These are phyloP conservation scores for Candida vaughaniae DNA, from an alignment of 805 yeast genomes.

Conservation along the genomic window DNA sequence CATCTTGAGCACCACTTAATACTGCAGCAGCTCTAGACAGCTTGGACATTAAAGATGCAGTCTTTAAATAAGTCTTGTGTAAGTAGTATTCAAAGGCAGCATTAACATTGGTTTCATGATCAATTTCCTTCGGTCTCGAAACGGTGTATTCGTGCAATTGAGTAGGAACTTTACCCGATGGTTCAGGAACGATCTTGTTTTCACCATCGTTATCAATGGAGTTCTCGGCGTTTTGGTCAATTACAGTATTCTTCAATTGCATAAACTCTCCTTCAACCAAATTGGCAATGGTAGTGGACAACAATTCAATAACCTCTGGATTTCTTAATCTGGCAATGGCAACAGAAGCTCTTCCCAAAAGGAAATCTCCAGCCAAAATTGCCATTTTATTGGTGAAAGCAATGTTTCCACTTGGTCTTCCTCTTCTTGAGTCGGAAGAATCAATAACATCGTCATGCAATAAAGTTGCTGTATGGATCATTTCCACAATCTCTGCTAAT, in stretches of 20 bases:
- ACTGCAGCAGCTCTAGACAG: slow-evolving; percentile 92
- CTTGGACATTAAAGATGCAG: slow-evolving; percentile 92
- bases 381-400: slow-evolving; percentile 98
- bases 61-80: slow-evolving; percentile 92
- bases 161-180: slow-evolving; percentile 65
- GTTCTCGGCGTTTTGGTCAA: slow-evolving; percentile 45
- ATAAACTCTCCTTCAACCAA: slow-evolving; percentile 97
- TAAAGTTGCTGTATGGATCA: slow-evolving; percentile 96
- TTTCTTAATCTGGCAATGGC: slow-evolving; percentile 90
- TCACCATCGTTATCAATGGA: slow-evolving; percentile 50
- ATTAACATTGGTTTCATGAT: slow-evolving; percentile 65
- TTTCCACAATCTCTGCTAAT: slow-evolving; percentile 94
- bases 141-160: slow-evolving; percentile 59
- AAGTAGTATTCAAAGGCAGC: slow-evolving; percentile 95
- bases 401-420: slow-evolving; percentile 85
- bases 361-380: slow-evolving; percentile 92
- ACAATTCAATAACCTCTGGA: slow-evolving; percentile 94
- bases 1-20: slow-evolving; percentile 75
- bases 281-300: slow-evolving; percentile 95
- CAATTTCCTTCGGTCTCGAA: slow-evolving; percentile 29
- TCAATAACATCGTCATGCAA: slow-evolving; percentile 98
- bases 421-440: slow-evolving; percentile 81
- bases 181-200: slow-evolving; percentile 46
- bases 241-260: slow-evolving; percentile 93
- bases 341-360: slow-evolving; percentile 94